Evolutionary conservation across 2,329 filamentous ascomycete genomes (phyloP), one percentile per base, ranked within the genome.

Genomic region (Penicillium glabrum): DNA sequence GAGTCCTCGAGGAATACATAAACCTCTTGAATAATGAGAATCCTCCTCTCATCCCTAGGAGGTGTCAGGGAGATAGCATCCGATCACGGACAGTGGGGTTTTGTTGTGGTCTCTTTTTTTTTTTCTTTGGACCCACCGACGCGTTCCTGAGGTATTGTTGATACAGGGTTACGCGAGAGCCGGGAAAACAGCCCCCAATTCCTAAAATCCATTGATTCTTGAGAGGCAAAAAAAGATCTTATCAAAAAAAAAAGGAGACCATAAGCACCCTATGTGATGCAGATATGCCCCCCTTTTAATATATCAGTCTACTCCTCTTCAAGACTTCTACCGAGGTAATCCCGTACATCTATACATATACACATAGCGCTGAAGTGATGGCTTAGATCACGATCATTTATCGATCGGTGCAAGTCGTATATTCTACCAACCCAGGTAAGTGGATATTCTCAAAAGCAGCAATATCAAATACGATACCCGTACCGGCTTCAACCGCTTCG

Each of bases 141-240:
- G 65, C 62, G 66, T 69, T 66, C 67, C 66, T 69, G 68, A 67
- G 63, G 54, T 39, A 58, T 54, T 37, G 45, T 57, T 41, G 39
- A 41, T 41, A 41, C 39, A 39, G 7, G 14, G 33, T 47, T 57
- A 57, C 56, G 56, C 48, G 56, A 56, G 56, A 46, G 45, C 45
- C 45, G 45, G 27, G 35, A 41, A 41, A 41, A 10, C 39, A n/a
- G 23, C 26, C 26, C 44, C 44, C 44, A 46, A 46, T 19, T 29
- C n/a, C 24, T 23, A 29, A 23, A 16, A 11, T 14, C 43, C 43
- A 43, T 43, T 21, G 39, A 43, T 43, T 21, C 10, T 33, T 33
- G 13, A 14, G 9, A 39, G n/a, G 3, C 16, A 10, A 39, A 39
- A n/a, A n/a, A 41, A 3, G 39, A 41, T 39, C n/a, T 19, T 39